Conservation (phyloP, 176 grass and related monocot species). For the Hyparrhenia diplandra region DNA sequence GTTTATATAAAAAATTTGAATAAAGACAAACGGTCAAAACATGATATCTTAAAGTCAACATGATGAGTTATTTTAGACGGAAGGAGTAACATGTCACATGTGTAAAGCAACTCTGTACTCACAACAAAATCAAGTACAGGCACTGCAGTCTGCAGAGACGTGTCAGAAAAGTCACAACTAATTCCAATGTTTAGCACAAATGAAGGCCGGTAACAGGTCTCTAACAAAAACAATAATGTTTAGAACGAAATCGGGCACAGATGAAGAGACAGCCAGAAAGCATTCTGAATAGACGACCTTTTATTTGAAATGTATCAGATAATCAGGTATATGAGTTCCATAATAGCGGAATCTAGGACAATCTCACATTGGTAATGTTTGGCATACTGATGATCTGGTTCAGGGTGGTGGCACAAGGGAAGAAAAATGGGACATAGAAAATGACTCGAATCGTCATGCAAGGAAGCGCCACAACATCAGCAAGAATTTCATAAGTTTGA, state of each 20-base stretch:
- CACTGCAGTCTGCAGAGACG: not conserved
- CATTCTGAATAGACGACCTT: not conserved
- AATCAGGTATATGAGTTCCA: not conserved
- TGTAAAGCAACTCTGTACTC: too few relatives aligned
- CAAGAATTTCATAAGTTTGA: slow-evolving; percentile 16
- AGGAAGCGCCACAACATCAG: not conserved
- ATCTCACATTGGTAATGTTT: not conserved
- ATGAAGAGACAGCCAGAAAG: not conserved
- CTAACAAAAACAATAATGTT: too few relatives aligned
- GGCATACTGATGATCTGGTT: not conserved
- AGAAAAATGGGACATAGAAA: not conserved
- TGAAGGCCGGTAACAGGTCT: too few relatives aligned
- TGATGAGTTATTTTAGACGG: too few relatives aligned
- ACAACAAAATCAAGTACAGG: not conserved
- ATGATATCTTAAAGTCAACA: too few relatives aligned
- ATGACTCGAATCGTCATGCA: not conserved
- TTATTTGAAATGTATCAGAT: not conserved
- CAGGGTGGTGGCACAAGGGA: not conserved
- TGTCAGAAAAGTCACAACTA: not conserved
- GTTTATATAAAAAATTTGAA: too few relatives aligned
- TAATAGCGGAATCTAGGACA: not conserved
- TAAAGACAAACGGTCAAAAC: too few relatives aligned
- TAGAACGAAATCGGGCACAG: not conserved
- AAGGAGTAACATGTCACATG: too few relatives aligned
- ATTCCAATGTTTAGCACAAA: too few relatives aligned